phyloP scores from a whole-genome alignment of 2,329 filamentous ascomycete species.

The Sarocladium brachiariae region DNA sequence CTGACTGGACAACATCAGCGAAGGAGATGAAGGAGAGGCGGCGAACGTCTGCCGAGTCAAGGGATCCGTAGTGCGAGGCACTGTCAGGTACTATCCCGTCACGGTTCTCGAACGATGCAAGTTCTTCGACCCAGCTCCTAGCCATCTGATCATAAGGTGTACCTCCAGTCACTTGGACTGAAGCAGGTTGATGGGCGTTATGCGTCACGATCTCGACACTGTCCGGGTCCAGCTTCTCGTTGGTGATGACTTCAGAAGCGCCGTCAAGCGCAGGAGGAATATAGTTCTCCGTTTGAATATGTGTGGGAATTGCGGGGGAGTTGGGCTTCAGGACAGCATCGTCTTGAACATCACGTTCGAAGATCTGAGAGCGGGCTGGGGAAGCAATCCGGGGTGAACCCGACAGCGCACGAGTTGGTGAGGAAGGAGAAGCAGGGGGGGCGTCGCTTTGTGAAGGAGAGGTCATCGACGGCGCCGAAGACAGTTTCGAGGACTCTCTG shows the following conservation, averaged over 20 bases:
- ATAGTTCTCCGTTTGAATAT: constrained; percentile 90
- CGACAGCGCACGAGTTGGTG: constrained; percentile 59
- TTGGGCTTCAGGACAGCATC: constrained; percentile 57
- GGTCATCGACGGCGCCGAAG: constrained; percentile 30
- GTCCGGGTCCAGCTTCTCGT: constrained; percentile 76
- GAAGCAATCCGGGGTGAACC: constrained; percentile 71
- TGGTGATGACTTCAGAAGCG: constrained; percentile 86
- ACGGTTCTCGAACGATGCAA: constrained; percentile 43
- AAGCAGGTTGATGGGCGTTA: constrained; percentile 72
- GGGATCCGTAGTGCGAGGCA: constrained; percentile 67
- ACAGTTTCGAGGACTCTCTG: constrained; percentile 30
- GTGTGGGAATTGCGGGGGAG: constrained; percentile 82
- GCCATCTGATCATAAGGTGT: constrained; percentile 34
- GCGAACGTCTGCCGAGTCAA: constrained; percentile 70
- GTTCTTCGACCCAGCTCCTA: constrained; percentile 51
- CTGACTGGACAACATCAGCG: constrained; percentile 85
- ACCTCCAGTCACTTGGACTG: constrained; percentile 51
- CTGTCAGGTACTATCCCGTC: constrained; percentile 41
- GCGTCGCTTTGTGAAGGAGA: constrained; percentile 37
- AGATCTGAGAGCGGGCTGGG: constrained; percentile 74
- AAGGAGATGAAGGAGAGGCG: constrained; percentile 94
- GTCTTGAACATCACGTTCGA: constrained; percentile 92
- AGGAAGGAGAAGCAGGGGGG: constrained; percentile 46
- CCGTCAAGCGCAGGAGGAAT: constrained; percentile 90
- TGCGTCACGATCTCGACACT: constrained; percentile 91